These are phyloP conservation scores for Amaranthus cruentus DNA, from an alignment of 148 eudicot genomes.

Conservation along the genomic window DNA sequence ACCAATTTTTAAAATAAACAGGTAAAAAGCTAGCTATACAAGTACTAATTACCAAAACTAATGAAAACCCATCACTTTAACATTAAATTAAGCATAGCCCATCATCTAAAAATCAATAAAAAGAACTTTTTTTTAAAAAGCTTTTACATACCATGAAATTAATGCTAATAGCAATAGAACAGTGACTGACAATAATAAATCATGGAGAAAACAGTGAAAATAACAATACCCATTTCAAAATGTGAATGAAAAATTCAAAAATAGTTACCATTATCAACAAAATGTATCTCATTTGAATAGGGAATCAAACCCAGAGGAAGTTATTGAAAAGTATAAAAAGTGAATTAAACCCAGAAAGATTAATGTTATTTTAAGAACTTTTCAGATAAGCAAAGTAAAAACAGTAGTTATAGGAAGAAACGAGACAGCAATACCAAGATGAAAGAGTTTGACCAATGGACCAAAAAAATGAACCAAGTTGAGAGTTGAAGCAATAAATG, in stretches of 20 bases:
- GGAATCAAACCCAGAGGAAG: slow-evolving; percentile 1
- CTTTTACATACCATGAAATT: not conserved
- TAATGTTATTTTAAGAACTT: not conserved
- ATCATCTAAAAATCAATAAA: slow-evolving; percentile 12
- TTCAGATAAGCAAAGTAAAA: not conserved
- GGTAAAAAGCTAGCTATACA: not conserved
- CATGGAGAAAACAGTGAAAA: not conserved
- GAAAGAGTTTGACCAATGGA: slow-evolving; percentile 15
- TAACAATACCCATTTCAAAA: not conserved
- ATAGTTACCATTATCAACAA: not conserved
- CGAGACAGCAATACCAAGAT: slow-evolving; percentile 2
- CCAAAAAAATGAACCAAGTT: slow-evolving; percentile 17
- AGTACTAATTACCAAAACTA: not conserved
- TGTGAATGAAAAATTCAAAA: too few relatives aligned
- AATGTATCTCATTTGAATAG: not conserved
- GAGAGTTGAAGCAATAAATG: slow-evolving; percentile 1
- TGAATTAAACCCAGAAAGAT: not conserved
- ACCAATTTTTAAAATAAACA: not conserved
- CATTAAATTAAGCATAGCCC: slow-evolving; percentile 3
- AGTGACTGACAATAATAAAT: slow-evolving; percentile 4
- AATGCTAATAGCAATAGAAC: slow-evolving; percentile 16
- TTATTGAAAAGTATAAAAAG: not conserved
- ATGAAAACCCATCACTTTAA: not conserved
- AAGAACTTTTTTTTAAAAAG: not conserved
- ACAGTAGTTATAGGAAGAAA: slow-evolving; percentile 3